Base-by-base conservation (phyloP, 164 flowering plant genomes). In the Echeveria elegans region DNA sequence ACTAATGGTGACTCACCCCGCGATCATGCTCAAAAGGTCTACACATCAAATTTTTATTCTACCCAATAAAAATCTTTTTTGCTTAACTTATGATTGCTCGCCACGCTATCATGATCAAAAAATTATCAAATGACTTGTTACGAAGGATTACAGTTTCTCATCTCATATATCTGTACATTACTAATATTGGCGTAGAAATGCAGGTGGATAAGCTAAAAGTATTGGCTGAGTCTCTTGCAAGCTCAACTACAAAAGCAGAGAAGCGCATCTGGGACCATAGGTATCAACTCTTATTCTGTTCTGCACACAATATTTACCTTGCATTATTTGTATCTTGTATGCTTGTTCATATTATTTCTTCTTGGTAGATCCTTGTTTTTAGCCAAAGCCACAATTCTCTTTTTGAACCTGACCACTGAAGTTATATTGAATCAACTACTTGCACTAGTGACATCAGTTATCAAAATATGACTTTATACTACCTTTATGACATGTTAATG, bases 121-220 rank as follows among this genome's bases (percentile, higher is more conserved):
- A n/a, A n/a, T 50, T 40, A 40, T 40, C 15, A 18, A 0, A 56
- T 26, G 19, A 19, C 61, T 56, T 26, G 12, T 28, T 11, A 28
- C 61, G 28, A 14, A 56, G 1, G 32, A 28, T 26, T 56, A 11
- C 18, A 19, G 40, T 31, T 63, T 60, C 31, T 48, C 64, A 40
- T 56, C 16, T 40, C 52, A 72, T 37, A 62, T 62, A n/a, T n/a
- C n/a, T n/a, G n/a, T n/a, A n/a, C n/a, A n/a, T n/a, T n/a, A n/a
- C n/a, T n/a, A n/a, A n/a, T n/a, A n/a, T n/a, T n/a, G 15, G 24
- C 23, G 0, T 52, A 23, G 26, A 41, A 34, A 21, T 76, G 74
- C 85, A 92, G 98, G 75, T 92, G 67, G 86, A 88, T 67, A 92
- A 89, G 76, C 76, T 92, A 74, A 87, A 87, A 79, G 82, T 85